phyloP scores from a whole-genome alignment of 768 basidiomycete genomes.

The Suillus luteus region DNA sequence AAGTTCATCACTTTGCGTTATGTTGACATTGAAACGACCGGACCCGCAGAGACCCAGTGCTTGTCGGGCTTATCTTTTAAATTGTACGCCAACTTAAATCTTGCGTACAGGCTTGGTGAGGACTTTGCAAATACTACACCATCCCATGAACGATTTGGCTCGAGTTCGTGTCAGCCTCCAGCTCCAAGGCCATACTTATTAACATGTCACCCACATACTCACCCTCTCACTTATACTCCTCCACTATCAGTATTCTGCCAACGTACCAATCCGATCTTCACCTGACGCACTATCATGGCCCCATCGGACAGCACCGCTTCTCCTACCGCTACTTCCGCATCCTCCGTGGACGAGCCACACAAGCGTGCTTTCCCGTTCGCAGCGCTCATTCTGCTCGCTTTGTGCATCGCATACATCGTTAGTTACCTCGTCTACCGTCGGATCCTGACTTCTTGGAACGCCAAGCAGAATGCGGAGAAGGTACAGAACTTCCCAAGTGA shows the following conservation, averaged over 20 bases:
- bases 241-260: background rate
- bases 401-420: slow-evolving; percentile 29
- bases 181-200: background rate
- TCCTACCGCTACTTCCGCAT: slow-evolving; percentile 6
- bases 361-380: slow-evolving; percentile 21
- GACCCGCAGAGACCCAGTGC: too few relatives aligned
- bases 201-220: background rate
- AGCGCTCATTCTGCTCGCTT: slow-evolving; percentile 26
- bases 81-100: too few relatives aligned
- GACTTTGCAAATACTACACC: background rate
- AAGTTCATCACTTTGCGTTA: background rate
- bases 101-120: background rate
- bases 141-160: background rate
- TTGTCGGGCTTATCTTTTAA: too few relatives aligned
- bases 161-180: background rate
- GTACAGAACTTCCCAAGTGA: slow-evolving; percentile 23
- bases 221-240: background rate
- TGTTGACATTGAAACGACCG: background rate
- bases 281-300: background rate
- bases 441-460: slow-evolving; percentile 19
- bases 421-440: slow-evolving; percentile 31
- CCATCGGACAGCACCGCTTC: background rate
- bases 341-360: slow-evolving; percentile 13
- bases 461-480: slow-evolving; percentile 18
- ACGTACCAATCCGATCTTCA: background rate